phyloP scores from a whole-genome alignment of 2,329 filamentous ascomycete species.

The Colletotrichum chrysophilum region DNA sequence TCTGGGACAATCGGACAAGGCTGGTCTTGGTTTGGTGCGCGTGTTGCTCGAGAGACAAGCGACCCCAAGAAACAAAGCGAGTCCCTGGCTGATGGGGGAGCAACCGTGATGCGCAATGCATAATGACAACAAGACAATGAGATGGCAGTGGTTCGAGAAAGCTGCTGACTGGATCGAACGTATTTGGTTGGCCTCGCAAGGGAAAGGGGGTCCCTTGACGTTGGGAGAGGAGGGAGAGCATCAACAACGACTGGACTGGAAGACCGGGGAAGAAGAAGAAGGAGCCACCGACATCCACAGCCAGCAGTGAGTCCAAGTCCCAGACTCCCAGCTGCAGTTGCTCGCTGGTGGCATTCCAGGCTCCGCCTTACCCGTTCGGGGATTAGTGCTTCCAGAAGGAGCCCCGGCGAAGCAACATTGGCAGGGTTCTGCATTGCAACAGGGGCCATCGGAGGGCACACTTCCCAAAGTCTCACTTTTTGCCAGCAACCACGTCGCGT shows the following conservation, averaged over 20 bases:
- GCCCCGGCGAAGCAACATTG: background rate
- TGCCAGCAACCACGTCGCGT: constrained; percentile 6
- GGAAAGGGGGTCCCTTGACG: background rate
- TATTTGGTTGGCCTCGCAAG: constrained; percentile 4
- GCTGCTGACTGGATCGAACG: background rate
- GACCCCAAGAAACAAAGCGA: background rate
- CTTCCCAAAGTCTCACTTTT: background rate
- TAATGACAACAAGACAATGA: constrained; percentile 2
- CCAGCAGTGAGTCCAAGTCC: background rate
- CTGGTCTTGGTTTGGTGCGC: background rate
- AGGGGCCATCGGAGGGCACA: background rate
- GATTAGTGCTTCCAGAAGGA: background rate
- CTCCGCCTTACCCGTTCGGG: background rate
- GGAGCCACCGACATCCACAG: background rate
- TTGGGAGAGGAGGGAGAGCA: background rate
- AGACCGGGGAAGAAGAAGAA: background rate
- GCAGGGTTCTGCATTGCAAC: constrained; percentile 4
- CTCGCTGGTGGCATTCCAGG: background rate
- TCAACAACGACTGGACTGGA: background rate
- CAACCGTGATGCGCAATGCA: constrained; percentile 6
- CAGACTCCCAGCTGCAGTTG: background rate
- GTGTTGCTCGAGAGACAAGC: background rate
- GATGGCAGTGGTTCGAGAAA: constrained; percentile 7
- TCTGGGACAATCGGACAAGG: background rate
- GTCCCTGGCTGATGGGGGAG: background rate